These are phyloP conservation scores for Anthostomella pinea DNA, from an alignment of 2,329 filamentous ascomycete species.

Conservation along the genomic window DNA sequence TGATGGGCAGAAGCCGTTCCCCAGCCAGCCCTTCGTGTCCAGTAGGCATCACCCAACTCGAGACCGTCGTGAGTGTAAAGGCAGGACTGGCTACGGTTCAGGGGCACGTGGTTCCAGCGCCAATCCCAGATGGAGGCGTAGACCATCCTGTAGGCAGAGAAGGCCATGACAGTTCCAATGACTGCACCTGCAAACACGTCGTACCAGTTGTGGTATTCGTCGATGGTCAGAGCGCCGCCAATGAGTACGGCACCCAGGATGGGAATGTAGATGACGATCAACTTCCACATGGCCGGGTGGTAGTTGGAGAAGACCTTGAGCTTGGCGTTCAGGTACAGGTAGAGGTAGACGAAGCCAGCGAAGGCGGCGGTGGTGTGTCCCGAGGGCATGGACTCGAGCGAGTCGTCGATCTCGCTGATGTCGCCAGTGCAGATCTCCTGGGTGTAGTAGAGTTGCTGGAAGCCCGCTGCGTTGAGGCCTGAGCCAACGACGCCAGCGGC, in stretches of 20 bases:
- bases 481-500: slow-evolving; percentile 38
- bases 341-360: slow-evolving; percentile 67
- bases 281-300: slow-evolving; percentile 72
- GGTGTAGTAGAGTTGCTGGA: slow-evolving; percentile 63
- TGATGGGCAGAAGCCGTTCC: slow-evolving; percentile 40
- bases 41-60: slow-evolving; percentile 53
- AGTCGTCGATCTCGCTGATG: slow-evolving; percentile 61
- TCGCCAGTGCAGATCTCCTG: slow-evolving; percentile 69
- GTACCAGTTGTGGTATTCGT: slow-evolving; percentile 75
- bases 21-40: slow-evolving; percentile 61
- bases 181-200: slow-evolving; percentile 65
- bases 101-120: slow-evolving; percentile 62
- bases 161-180: slow-evolving; percentile 65
- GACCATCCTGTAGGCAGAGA: slow-evolving; percentile 63
- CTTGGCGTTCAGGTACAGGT: slow-evolving; percentile 74
- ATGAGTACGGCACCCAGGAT: slow-evolving; percentile 67
- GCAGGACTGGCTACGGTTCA: slow-evolving; percentile 57
- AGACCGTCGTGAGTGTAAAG: slow-evolving; percentile 42
- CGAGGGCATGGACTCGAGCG: slow-evolving; percentile 68
- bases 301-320: slow-evolving; percentile 73
- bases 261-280: slow-evolving; percentile 62
- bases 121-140: slow-evolving; percentile 69
- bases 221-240: slow-evolving; percentile 66
- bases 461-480: slow-evolving; percentile 51
- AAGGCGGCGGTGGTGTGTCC: slow-evolving; percentile 74